Evolutionary conservation across 2,329 filamentous ascomycete species (phyloP).

Genomic region (Periconia sp.): DNA sequence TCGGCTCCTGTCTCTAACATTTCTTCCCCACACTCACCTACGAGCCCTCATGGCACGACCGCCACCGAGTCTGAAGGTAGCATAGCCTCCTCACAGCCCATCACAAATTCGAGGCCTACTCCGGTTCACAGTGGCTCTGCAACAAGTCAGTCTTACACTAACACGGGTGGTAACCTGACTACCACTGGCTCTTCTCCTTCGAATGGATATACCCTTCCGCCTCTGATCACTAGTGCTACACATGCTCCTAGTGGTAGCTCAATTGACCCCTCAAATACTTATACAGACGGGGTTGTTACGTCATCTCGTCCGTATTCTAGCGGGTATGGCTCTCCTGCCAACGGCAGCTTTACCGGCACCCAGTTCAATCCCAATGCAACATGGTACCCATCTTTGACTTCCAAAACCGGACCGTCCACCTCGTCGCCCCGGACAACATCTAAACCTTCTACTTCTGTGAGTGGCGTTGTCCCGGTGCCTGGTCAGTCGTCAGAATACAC

Average conservation of each 20-base stretch:
- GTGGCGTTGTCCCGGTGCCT: neutral
- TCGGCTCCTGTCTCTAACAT: neutral
- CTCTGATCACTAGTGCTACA: neutral
- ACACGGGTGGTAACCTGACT: neutral
- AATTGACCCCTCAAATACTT: neutral
- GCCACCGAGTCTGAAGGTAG: neutral
- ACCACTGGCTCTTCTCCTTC: neutral
- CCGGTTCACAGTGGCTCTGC: neutral
- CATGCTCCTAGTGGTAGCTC: neutral
- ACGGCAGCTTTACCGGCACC: neutral
- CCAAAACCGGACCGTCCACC: no score
- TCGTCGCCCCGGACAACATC: no score
- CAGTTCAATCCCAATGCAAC: neutral
- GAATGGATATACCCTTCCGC: neutral
- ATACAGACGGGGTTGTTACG: neutral
- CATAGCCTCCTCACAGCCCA: neutral
- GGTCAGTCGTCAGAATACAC: neutral
- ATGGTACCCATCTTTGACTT: neutral
- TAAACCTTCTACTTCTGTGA: neutral
- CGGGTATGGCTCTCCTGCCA: neutral
- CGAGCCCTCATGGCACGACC: neutral
- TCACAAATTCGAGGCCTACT: neutral
- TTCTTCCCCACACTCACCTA: neutral
- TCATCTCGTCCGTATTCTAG: neutral
- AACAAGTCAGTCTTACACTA: neutral